These are phyloP conservation scores for Agrostemma githago DNA, from an alignment of 148 eudicot species.

Conservation along the genomic window DNA sequence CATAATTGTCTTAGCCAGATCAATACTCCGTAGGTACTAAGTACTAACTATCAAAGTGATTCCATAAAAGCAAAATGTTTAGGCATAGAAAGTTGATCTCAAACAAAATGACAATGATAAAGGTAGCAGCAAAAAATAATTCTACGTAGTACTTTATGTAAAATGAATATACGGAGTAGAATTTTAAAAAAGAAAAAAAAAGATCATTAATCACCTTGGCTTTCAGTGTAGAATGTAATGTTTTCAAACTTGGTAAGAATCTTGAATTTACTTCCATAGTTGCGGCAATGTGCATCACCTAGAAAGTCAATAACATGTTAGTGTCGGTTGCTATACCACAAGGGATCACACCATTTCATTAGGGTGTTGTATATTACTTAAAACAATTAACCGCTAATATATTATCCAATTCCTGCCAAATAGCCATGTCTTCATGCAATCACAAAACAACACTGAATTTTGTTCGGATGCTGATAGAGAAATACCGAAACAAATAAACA, in stretches of 20 bases:
- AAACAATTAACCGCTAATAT: not conserved
- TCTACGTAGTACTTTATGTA: too few relatives aligned
- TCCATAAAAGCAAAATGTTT: too few relatives aligned
- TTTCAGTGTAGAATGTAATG: slow-evolving; percentile 63
- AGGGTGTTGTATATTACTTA: not conserved
- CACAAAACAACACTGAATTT: not conserved
- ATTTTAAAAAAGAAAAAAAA: not conserved
- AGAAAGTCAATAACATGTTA: slow-evolving; percentile 21
- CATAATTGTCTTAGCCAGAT: slow-evolving; percentile 46
- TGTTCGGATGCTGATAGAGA: not conserved
- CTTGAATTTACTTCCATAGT: slow-evolving; percentile 79
- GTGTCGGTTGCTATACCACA: slow-evolving; percentile 7
- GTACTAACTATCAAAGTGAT: not conserved
- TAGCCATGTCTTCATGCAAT: not conserved
- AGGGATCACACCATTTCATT: not conserved
- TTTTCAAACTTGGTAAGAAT: slow-evolving; percentile 80
- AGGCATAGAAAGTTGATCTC: too few relatives aligned
- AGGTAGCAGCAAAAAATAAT: too few relatives aligned
- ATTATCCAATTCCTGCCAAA: not conserved
- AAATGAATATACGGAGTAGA: too few relatives aligned
- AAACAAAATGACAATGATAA: too few relatives aligned
- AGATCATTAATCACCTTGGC: slow-evolving; percentile 51
- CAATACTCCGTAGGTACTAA: not conserved
- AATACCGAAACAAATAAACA: too few relatives aligned
- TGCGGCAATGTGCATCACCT: slow-evolving; percentile 99